Evolutionary conservation across 2,329 filamentous ascomycete genomes (phyloP).

Genomic region (Cyphellophora europaea): DNA sequence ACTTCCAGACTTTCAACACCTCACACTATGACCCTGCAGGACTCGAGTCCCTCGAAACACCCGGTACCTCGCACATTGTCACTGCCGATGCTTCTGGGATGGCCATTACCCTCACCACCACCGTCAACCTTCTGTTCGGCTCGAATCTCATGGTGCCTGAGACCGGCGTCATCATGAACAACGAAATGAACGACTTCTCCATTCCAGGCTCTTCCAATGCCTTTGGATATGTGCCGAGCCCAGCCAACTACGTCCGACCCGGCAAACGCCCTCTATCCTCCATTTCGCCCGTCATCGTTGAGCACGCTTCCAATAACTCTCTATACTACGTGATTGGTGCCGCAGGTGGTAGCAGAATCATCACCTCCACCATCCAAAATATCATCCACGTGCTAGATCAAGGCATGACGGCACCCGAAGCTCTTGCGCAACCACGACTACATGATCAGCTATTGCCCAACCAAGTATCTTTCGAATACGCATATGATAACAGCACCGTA

Average conservation of each 20-base stretch:
- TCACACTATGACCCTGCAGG: slow-evolving; percentile 62
- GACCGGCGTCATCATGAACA: slow-evolving; percentile 70
- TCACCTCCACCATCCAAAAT: slow-evolving; percentile 67
- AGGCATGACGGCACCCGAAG: slow-evolving; percentile 48
- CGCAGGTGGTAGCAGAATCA: slow-evolving; percentile 75
- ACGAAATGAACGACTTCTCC: slow-evolving; percentile 68
- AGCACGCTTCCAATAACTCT: slow-evolving; percentile 48
- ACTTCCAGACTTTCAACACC: slow-evolving; percentile 61
- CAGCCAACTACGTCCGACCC: slow-evolving; percentile 71
- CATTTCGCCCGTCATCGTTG: slow-evolving; percentile 70
- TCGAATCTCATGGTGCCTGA: slow-evolving; percentile 67
- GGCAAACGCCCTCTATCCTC: slow-evolving; percentile 76
- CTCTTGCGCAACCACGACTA: slow-evolving; percentile 57
- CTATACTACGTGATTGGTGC: slow-evolving; percentile 65
- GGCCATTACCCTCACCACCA: slow-evolving; percentile 74
- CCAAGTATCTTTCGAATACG: slow-evolving; percentile 55
- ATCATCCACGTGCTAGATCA: slow-evolving; percentile 65
- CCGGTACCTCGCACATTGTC: slow-evolving; percentile 46
- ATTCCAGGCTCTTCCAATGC: slow-evolving; percentile 69
- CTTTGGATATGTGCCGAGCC: slow-evolving; percentile 75
- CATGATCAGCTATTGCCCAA: slow-evolving; percentile 80
- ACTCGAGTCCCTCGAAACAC: slow-evolving; percentile 56
- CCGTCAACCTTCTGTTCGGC: slow-evolving; percentile 80
- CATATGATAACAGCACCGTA: slow-evolving; percentile 56
- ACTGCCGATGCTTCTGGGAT: slow-evolving; percentile 64